A percentile compares a stretch with the other conserved stretches of the same genome.
These are phyloP conservation scores for Saussurea involucrata DNA, from an alignment of 129 eudicot species.

Conservation along the genomic window DNA sequence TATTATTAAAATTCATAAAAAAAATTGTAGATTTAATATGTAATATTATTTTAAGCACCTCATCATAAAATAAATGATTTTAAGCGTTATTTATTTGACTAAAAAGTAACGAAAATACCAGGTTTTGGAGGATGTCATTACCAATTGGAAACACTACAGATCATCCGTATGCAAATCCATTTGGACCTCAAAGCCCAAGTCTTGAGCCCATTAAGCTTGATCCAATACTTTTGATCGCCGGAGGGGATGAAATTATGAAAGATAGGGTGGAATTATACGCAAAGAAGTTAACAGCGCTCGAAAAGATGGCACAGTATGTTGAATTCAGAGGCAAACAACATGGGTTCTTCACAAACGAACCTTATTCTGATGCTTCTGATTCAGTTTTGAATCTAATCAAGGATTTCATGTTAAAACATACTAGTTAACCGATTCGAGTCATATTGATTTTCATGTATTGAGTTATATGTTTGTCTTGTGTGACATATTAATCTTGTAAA, in stretches of 20 bases:
- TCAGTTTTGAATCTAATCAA: slow-evolving; percentile 35
- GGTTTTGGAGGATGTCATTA: slow-evolving; percentile 86
- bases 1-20: not conserved
- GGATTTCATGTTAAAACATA: slow-evolving; percentile 38
- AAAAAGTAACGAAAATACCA: not conserved
- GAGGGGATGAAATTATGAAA: slow-evolving; percentile 68
- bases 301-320: slow-evolving; percentile 43
- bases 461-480: not conserved
- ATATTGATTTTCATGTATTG: not conserved
- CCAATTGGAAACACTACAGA: slow-evolving; percentile 57
- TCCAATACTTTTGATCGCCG: slow-evolving; percentile 60
- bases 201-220: slow-evolving; percentile 50
- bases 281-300: slow-evolving; percentile 38
- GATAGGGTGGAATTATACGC: slow-evolving; percentile 66
- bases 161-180: slow-evolving; percentile 80
- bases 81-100: not conserved
- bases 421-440: not conserved
- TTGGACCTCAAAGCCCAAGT: slow-evolving; percentile 61
- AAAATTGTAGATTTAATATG: not conserved
- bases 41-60: not conserved
- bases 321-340: slow-evolving; percentile 64
- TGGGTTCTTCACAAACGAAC: slow-evolving; percentile 62
- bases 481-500: not conserved
- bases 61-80: not conserved
- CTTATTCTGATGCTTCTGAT: slow-evolving; percentile 49